Percentiles rank a stretch among this genome's conserved stretches.
Evolutionary conservation across 2,329 filamentous ascomycete species (phyloP).

Genomic region (Hansfordia pulvinata): DNA sequence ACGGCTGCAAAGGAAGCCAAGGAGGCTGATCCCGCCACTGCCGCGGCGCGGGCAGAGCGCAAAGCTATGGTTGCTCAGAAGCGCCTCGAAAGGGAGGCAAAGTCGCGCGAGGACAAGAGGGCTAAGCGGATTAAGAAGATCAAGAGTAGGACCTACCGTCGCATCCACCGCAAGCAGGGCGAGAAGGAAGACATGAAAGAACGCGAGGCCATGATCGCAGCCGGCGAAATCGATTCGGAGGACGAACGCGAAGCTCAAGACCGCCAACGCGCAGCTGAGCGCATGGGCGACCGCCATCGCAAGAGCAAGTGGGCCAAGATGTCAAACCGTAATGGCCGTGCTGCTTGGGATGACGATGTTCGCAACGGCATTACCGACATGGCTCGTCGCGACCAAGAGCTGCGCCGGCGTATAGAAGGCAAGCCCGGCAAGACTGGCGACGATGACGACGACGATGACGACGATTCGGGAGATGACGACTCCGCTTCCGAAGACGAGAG

Average conservation of each 20-base stretch:
- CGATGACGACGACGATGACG: conserved; percentile 30
- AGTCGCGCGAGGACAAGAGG: conserved; percentile 79
- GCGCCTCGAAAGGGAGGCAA: conserved; percentile 67
- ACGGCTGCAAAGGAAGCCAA: conserved; percentile 40
- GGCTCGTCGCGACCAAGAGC: conserved; percentile 69
- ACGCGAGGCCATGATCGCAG: conserved; percentile 37
- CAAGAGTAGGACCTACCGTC: conserved; percentile 90
- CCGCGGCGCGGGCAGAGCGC: conserved; percentile 58
- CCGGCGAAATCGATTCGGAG: conserved; percentile 49
- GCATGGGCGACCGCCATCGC: conserved; percentile 73
- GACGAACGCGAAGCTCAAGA: conserved; percentile 53
- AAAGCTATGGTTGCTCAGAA: conserved; percentile 61
- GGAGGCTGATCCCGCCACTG: conserved; percentile 48
- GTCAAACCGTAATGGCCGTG: conserved; percentile 63
- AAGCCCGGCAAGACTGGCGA: conserved; percentile 24
- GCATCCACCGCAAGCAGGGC: conserved; percentile 71
- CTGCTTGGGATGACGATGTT: conserved; percentile 81
- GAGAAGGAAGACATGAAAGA: conserved; percentile 38
- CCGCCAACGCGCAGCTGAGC: conserved; percentile 64
- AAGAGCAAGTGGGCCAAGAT: conserved; percentile 91
- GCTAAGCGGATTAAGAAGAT: conserved; percentile 96
- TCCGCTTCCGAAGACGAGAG: conserved; percentile 40
- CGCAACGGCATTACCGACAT: conserved; percentile 66
- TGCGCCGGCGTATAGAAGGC: conserved; percentile 67
- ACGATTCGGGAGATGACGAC: conserved; percentile 39